Evolutionary conservation across 495 filamentous ascomycete species (phyloP).

Genomic region (Penicillium bialowiezense): DNA sequence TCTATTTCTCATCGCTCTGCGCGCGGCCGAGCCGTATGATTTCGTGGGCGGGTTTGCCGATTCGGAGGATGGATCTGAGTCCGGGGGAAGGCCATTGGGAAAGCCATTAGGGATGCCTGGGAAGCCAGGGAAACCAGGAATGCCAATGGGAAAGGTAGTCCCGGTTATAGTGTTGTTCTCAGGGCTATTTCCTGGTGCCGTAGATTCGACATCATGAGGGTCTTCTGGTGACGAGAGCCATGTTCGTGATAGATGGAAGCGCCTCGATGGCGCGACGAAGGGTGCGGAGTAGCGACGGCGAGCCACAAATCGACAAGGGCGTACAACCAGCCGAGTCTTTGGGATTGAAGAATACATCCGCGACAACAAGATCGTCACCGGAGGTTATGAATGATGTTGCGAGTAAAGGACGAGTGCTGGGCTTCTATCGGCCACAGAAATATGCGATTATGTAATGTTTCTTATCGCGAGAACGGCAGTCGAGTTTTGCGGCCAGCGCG

Average conservation of each 20-base stretch:
- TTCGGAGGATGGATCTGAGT: constrained; percentile 12
- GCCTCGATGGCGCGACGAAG: constrained; percentile 25
- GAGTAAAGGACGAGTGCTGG: constrained; percentile 10
- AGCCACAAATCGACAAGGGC: constrained; percentile 44
- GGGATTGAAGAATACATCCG: constrained; percentile 47
- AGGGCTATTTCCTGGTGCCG: constrained; percentile 18
- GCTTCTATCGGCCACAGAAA: constrained; percentile 2
- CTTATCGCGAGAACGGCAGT: background rate
- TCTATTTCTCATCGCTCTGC: constrained; percentile 38
- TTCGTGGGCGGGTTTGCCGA: constrained; percentile 20
- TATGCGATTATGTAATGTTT: background rate
- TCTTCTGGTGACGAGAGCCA: constrained; percentile 36
- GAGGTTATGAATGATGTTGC: constrained; percentile 23
- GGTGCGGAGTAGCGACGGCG: constrained; percentile 40
- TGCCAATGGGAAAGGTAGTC: too few species aligned
- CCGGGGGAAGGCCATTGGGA: constrained; percentile 12
- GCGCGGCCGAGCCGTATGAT: constrained; percentile 42
- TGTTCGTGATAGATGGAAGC: constrained; percentile 36
- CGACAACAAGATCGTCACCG: constrained; percentile 26
- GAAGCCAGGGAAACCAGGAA: too few species aligned
- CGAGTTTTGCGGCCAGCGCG: background rate
- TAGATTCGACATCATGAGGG: constrained; percentile 23
- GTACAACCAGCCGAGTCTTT: constrained; percentile 34
- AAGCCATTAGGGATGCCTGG: background rate
- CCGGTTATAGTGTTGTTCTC: too few species aligned